phyloP scores from a whole-genome alignment of 2,329 filamentous ascomycete genomes.

The Cladosporium colombiae region DNA sequence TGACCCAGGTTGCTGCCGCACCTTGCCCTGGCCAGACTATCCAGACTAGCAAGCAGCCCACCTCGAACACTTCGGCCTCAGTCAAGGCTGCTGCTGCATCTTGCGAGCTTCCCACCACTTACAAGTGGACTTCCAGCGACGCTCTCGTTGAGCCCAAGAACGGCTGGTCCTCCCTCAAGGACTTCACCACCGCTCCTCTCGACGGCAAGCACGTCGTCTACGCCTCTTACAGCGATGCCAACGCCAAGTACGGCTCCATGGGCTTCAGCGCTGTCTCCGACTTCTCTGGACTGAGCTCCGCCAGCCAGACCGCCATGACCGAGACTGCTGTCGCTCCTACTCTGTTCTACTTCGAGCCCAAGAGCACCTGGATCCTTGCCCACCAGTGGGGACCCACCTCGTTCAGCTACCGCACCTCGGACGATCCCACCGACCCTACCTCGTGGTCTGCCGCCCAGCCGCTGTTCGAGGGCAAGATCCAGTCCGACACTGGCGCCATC shows the following conservation, averaged over 20 bases:
- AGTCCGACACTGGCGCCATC: slow-evolving; percentile 57
- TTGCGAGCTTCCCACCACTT: slow-evolving; percentile 57
- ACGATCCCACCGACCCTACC: slow-evolving; percentile 58
- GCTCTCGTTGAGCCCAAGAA: slow-evolving; percentile 54
- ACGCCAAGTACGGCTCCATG: slow-evolving; percentile 58
- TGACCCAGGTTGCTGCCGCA: slow-evolving; percentile 7
- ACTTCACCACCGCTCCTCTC: slow-evolving; percentile 59
- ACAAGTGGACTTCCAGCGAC: slow-evolving; percentile 51
- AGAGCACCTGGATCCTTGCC: slow-evolving; percentile 64
- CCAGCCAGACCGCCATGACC: slow-evolving; percentile 55
- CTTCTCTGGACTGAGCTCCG: slow-evolving; percentile 55
- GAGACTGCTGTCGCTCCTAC: slow-evolving; percentile 58
- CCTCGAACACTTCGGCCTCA: slow-evolving; percentile 5
- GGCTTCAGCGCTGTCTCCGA: slow-evolving; percentile 57
- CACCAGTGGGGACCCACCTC: slow-evolving; percentile 63
- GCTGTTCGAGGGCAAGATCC: slow-evolving; percentile 59
- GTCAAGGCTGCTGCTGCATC: slow-evolving; percentile 11
- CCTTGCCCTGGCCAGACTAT: slow-evolving; percentile 39
- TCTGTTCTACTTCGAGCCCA: slow-evolving; percentile 64
- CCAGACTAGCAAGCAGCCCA: neutral
- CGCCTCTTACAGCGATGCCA: slow-evolving; percentile 50
- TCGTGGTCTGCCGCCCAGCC: slow-evolving; percentile 57
- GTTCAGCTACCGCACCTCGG: slow-evolving; percentile 63
- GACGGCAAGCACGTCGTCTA: slow-evolving; percentile 64
- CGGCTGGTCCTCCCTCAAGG: slow-evolving; percentile 62